Conservation (phyloP, 164 flowering plant species). For the Houttuynia cordata region DNA sequence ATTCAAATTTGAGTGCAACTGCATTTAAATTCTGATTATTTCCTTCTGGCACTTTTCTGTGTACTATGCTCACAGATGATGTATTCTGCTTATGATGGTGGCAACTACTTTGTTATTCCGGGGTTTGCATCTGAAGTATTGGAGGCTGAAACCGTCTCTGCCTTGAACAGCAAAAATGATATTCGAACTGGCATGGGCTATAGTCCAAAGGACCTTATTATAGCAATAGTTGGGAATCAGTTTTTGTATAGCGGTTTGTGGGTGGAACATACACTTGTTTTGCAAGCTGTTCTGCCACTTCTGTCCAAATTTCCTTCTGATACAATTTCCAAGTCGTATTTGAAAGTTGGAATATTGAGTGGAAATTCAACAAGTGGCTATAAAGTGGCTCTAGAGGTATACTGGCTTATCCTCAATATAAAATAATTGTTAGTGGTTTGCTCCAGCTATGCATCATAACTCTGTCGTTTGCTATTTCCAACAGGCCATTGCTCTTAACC, state of each 20-base stretch:
- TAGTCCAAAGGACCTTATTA: slow-evolving; percentile 39
- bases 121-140: slow-evolving; percentile 76
- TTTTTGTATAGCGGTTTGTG: slow-evolving; percentile 71
- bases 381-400: slow-evolving; percentile 66
- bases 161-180: slow-evolving; percentile 20
- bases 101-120: slow-evolving; percentile 81
- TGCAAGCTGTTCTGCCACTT: slow-evolving; percentile 64
- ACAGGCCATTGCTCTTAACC: slow-evolving; percentile 58
- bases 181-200: slow-evolving; percentile 32
- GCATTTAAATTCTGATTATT: too few relatives aligned
- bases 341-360: slow-evolving; percentile 47
- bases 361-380: slow-evolving; percentile 48
- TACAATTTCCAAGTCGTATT: slow-evolving; percentile 25
- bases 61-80: slow-evolving; percentile 41
- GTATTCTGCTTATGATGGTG: slow-evolving; percentile 71
- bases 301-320: slow-evolving; percentile 24
- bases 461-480: slow-evolving; percentile 1
- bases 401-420: not conserved
- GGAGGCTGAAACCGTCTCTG: slow-evolving; percentile 35
- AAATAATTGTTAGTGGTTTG: not conserved
- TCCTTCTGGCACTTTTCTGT: not conserved
- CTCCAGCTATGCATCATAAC: not conserved
- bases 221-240: slow-evolving; percentile 70
- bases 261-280: slow-evolving; percentile 84
- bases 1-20: not conserved